Evolutionary conservation across 352 stramenopile genomes (phyloP).

Genomic region (Pythium grandisporangium): DNA sequence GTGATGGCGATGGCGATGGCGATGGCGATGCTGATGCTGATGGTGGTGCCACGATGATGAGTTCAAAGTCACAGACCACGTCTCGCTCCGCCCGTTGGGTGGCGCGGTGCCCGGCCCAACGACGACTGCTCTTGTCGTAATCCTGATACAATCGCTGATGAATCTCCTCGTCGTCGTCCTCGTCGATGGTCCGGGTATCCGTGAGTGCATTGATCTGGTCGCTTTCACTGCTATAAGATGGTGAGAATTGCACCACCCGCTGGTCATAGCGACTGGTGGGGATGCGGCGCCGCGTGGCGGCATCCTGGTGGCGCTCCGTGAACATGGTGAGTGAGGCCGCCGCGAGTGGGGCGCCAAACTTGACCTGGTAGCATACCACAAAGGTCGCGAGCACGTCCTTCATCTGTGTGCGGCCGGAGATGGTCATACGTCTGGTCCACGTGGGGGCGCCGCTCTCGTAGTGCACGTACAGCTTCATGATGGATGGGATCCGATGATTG

Average conservation of each 20-base stretch:
- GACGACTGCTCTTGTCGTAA: too few species aligned
- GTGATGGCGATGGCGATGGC: neutral
- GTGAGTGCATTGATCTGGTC: too few species aligned
- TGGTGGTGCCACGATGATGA: slow-evolving; percentile 5
- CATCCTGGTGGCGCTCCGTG: slow-evolving; percentile 28
- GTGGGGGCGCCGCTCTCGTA: slow-evolving; percentile 22
- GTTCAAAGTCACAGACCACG: slow-evolving; percentile 10
- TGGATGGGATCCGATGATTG: neutral
- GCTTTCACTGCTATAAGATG: too few species aligned
- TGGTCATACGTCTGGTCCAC: slow-evolving; percentile 49
- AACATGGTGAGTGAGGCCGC: slow-evolving; percentile 26
- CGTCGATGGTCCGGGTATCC: too few species aligned
- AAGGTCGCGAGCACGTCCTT: slow-evolving; percentile 30
- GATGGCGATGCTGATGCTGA: neutral
- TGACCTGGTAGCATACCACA: slow-evolving; percentile 22
- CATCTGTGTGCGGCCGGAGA: slow-evolving; percentile 17
- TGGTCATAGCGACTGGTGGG: slow-evolving; percentile 4
- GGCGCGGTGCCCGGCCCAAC: too few species aligned
- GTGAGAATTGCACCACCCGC: slow-evolving; percentile 5
- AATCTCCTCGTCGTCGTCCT: neutral
- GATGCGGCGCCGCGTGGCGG: slow-evolving; percentile 11
- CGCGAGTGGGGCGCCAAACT: slow-evolving; percentile 23
- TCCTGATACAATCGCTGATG: too few species aligned
- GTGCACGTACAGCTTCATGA: slow-evolving; percentile 60
- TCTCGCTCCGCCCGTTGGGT: too few species aligned